Evolutionary conservation across 169 alveolate species (phyloP).

Genomic region (Miamiensis avidus): DNA sequence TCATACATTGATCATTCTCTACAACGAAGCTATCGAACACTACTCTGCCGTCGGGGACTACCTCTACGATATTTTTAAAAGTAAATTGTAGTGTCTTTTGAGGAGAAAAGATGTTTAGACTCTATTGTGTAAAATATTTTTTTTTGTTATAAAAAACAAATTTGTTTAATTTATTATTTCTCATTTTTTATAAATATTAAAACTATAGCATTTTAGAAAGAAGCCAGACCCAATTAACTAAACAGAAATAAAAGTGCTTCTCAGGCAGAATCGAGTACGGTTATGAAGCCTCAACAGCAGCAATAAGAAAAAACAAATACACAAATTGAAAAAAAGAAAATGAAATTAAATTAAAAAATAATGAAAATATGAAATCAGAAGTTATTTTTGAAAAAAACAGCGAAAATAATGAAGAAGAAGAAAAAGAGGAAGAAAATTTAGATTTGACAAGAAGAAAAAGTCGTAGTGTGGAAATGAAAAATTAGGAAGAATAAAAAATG

Average conservation of each 20-base stretch:
- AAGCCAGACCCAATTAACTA: not conserved
- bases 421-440: too few relatives aligned
- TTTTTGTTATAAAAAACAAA: too few relatives aligned
- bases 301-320: not conserved
- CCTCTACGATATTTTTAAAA: constrained; percentile 9
- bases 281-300: not conserved
- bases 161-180: not conserved
- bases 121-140: constrained; percentile 24
- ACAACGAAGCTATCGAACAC: constrained; percentile 23
- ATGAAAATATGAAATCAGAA: too few relatives aligned
- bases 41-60: constrained; percentile 17
- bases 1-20: not conserved
- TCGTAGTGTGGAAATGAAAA: too few relatives aligned
- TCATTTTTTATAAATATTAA: too few relatives aligned
- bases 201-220: not conserved
- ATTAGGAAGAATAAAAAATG: too few relatives aligned
- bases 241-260: not conserved
- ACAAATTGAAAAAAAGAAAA: too few relatives aligned
- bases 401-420: too few relatives aligned
- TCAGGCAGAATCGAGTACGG: too few relatives aligned
- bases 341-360: too few relatives aligned
- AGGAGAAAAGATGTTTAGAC: constrained; percentile 13
- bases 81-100: not conserved
- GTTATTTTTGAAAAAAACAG: too few relatives aligned
- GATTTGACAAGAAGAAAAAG: too few relatives aligned